phyloP scores from a whole-genome alignment of 2,329 filamentous ascomycete genomes.

The Cladosporium colombiae region DNA sequence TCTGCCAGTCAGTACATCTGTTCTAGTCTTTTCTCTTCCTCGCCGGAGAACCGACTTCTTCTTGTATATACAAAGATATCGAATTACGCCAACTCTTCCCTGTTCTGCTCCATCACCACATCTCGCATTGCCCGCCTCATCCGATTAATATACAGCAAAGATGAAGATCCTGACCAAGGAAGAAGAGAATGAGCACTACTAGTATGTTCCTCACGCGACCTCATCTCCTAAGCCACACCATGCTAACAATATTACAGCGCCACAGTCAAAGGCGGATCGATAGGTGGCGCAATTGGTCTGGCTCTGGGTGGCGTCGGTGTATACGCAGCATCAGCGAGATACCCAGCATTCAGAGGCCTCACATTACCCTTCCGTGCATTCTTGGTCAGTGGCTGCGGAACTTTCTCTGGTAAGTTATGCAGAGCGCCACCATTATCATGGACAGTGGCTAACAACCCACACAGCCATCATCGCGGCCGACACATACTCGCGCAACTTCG shows the following conservation, averaged over 20 bases:
- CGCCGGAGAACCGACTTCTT: background rate
- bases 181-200: constrained; percentile 86
- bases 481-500: constrained; percentile 68
- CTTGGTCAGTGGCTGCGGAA: constrained; percentile 77
- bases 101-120: background rate
- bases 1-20: background rate
- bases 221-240: background rate
- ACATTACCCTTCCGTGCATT: constrained; percentile 90
- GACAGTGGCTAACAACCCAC: background rate
- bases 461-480: constrained; percentile 79
- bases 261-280: constrained; percentile 75
- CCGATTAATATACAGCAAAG: constrained; percentile 17
- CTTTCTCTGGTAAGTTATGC: constrained; percentile 64
- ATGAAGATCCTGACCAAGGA: constrained; percentile 98
- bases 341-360: constrained; percentile 74
- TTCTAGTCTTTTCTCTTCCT: background rate
- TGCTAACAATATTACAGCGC: constrained; percentile 45
- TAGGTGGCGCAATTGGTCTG: constrained; percentile 71
- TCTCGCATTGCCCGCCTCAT: background rate
- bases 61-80: background rate
- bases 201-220: constrained; percentile 44
- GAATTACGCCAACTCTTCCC: background rate
- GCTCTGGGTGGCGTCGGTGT: constrained; percentile 68
- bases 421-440: background rate
- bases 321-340: constrained; percentile 67